Evolutionary conservation across 176 grass and related monocot species (phyloP).

Genomic region (Rhipidocladum racemiflorum): DNA sequence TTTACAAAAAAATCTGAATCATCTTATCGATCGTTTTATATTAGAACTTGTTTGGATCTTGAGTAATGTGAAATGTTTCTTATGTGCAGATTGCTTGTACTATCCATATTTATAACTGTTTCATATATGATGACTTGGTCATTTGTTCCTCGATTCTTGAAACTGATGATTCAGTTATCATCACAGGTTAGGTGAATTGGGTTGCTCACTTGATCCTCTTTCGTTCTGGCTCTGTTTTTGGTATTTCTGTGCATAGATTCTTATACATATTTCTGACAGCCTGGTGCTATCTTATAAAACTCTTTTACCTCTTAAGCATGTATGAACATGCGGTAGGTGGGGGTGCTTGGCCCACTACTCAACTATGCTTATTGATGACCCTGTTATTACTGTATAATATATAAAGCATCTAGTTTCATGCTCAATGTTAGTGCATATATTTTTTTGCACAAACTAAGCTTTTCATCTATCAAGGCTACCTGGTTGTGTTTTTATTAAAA

Average conservation of each 20-base stretch:
- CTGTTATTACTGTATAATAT: not conserved
- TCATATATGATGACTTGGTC: conserved; percentile 93
- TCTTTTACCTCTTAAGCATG: not conserved
- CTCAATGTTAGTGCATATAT: not conserved
- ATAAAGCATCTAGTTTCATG: not conserved
- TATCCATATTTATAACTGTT: conserved; percentile 77
- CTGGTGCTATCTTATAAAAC: not conserved
- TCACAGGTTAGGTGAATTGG: conserved; percentile 74
- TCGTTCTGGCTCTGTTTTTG: conserved; percentile 12
- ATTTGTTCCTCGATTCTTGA: conserved; percentile 92
- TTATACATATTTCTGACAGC: conserved; percentile 22
- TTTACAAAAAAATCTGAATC: conserved; percentile 17
- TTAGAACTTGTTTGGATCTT: not conserved
- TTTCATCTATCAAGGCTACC: not conserved
- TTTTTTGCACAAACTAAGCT: not conserved
- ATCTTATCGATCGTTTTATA: not conserved
- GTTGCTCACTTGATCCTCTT: conserved; percentile 1
- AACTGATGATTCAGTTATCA: conserved; percentile 95
- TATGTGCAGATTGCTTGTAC: conserved; percentile 76
- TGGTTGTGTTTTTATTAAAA: not conserved
- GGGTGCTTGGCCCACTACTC: not conserved
- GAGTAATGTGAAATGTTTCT: conserved; percentile 34
- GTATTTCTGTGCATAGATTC: conserved; percentile 5
- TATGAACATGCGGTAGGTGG: not conserved
- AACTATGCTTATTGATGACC: not conserved